phyloP scores from a whole-genome alignment of 2,329 filamentous ascomycete species.

The Hypoxylon sp. region DNA sequence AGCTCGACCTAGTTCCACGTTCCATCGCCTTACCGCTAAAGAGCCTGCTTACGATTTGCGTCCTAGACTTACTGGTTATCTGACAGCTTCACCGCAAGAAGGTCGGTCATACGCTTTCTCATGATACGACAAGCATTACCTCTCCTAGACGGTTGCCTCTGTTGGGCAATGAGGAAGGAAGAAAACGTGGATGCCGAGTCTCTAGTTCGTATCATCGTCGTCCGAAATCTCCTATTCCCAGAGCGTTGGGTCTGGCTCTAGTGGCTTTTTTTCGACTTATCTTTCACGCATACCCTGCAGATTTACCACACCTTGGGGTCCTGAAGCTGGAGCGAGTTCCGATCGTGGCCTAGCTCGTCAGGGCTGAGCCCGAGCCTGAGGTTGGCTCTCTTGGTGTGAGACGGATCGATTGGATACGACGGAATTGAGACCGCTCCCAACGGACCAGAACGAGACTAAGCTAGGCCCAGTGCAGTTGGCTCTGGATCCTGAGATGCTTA shows the following conservation, averaged over 20 bases:
- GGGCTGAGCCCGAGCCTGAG: constrained; percentile 27
- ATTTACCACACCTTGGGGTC: constrained; percentile 16
- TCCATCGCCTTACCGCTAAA: constrained; percentile 7
- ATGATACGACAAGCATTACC: constrained; percentile 9
- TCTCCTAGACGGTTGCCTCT: constrained; percentile 24
- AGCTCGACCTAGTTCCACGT: background rate
- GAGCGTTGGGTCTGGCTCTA: constrained; percentile 17
- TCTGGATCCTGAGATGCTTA: constrained; percentile 8
- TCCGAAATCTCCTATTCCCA: constrained; percentile 23
- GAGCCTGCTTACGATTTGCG: background rate
- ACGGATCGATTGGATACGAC: constrained; percentile 25
- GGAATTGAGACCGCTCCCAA: constrained; percentile 7
- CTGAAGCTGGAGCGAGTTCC: constrained; percentile 19
- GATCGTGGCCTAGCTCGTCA: constrained; percentile 26
- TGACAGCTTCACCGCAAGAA: constrained; percentile 21
- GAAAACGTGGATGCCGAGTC: constrained; percentile 22
- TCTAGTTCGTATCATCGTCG: constrained; percentile 11
- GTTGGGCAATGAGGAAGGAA: constrained; percentile 17
- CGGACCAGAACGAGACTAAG: constrained; percentile 8
- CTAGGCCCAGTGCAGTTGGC: constrained; percentile 8
- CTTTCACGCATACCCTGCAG: constrained; percentile 20
- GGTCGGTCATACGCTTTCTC: constrained; percentile 3
- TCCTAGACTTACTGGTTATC: constrained; percentile 7
- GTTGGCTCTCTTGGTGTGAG: constrained; percentile 12
- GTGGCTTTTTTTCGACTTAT: constrained; percentile 6